Conservation (phyloP, 495 filamentous ascomycete genomes). For the Penicillium canescens region DNA sequence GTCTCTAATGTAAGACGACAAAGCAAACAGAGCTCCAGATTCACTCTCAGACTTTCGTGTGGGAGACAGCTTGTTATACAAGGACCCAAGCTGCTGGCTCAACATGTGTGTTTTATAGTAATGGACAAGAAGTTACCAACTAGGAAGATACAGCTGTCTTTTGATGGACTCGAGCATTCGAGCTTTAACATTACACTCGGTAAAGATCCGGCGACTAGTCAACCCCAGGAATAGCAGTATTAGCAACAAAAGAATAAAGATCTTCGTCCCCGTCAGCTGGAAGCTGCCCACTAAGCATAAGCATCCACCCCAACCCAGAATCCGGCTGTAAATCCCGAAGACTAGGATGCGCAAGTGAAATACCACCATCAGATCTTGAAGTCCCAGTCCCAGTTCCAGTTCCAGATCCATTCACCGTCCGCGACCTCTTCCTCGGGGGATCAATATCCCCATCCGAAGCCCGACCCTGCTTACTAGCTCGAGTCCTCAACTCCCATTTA, state of each 20-base stretch:
- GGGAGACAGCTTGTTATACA: too few species aligned
- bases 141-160: too few species aligned
- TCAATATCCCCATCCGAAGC: neutral
- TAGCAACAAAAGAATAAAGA: constrained; percentile 9
- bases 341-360: neutral
- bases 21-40: too few species aligned
- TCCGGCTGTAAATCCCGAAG: constrained; percentile 1
- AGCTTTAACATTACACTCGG: too few species aligned
- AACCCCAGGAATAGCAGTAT: neutral
- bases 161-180: too few species aligned
- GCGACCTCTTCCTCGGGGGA: constrained; percentile 4
- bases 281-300: constrained; percentile 10
- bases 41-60: too few species aligned
- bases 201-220: neutral
- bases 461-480: neutral
- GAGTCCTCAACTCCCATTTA: constrained; percentile 16
- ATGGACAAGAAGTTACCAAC: too few species aligned
- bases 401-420: neutral
- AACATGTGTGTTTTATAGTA: too few species aligned
- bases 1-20: too few species aligned
- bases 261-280: constrained; percentile 10
- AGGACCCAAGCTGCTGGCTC: too few species aligned
- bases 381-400: neutral
- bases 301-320: constrained; percentile 11
- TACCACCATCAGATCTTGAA: neutral